A percentile compares a stretch with the other conserved stretches of the same genome.
Evolutionary conservation across 345 rosid species (phyloP).

Genomic region (Mallotus nudiflorus): DNA sequence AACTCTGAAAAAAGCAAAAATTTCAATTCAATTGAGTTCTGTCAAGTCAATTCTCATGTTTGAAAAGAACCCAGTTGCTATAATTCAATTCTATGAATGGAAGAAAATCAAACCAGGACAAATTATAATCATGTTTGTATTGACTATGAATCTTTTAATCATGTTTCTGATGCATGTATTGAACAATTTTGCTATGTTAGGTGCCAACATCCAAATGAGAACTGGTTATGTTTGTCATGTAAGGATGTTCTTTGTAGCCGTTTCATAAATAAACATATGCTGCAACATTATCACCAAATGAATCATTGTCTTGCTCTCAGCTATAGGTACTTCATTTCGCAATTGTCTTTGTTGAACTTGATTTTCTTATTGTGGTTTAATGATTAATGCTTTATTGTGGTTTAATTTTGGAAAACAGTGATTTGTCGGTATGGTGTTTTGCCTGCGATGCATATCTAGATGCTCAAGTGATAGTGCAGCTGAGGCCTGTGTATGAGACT

Average conservation of each 20-base stretch:
- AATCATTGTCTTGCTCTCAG: slow-evolving; percentile 73
- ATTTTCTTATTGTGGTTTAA: neutral
- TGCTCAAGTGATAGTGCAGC: slow-evolving; percentile 59
- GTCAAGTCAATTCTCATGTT: neutral
- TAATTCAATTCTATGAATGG: neutral
- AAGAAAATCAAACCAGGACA: no score
- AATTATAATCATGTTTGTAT: neutral
- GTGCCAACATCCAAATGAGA: slow-evolving; percentile 80
- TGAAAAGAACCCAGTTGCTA: no score
- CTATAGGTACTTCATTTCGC: slow-evolving; percentile 48
- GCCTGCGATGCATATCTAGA: slow-evolving; percentile 78
- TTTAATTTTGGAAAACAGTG: slow-evolving; percentile 43
- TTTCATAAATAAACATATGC: slow-evolving; percentile 87
- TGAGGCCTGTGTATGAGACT: slow-evolving; percentile 61
- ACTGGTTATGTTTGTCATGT: slow-evolving; percentile 82
- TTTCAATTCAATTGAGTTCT: no score
- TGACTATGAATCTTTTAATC: no score
- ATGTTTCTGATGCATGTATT: neutral
- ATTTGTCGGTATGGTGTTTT: slow-evolving; percentile 89
- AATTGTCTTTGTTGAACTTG: neutral
- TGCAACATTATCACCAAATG: slow-evolving; percentile 62
- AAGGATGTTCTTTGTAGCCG: slow-evolving; percentile 91
- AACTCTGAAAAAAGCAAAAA: no score
- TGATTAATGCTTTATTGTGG: no score
- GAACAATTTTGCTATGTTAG: slow-evolving; percentile 32